These are phyloP conservation scores for Marasmius fiardii DNA, from an alignment of 1,284 basidiomycete species.

Conservation along the genomic window DNA sequence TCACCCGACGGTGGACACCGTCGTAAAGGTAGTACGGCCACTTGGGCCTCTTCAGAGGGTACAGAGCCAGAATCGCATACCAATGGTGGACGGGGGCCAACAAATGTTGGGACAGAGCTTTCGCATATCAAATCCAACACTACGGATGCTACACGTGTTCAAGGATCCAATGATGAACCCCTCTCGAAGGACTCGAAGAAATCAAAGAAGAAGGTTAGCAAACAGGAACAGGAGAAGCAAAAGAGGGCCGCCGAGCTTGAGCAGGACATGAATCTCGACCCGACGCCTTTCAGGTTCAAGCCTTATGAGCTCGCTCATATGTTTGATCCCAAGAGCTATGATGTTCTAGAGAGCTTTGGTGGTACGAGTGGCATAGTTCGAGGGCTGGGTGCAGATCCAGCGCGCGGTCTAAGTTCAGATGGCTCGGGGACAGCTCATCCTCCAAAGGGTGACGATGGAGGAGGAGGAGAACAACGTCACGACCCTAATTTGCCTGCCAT, in stretches of 20 bases:
- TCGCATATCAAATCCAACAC: constrained; percentile 16
- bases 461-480: constrained; percentile 29
- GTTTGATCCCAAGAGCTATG: constrained; percentile 84
- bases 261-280: constrained; percentile 64
- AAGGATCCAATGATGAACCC: constrained; percentile 3
- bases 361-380: constrained; percentile 68
- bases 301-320: constrained; percentile 81
- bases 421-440: not conserved
- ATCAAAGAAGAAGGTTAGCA: not conserved
- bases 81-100: constrained; percentile 27
- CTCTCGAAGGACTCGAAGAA: not conserved
- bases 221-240: constrained; percentile 6
- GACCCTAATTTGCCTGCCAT: constrained; percentile 39
- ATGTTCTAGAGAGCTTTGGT: constrained; percentile 69
- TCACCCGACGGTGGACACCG: constrained; percentile 40
- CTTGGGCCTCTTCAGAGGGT: constrained; percentile 34
- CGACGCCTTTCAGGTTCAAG: constrained; percentile 67
- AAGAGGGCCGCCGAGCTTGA: constrained; percentile 24
- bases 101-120: constrained; percentile 21
- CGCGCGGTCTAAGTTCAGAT: constrained; percentile 44
- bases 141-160: constrained; percentile 10
- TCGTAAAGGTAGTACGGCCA: constrained; percentile 46
- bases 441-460: not conserved
- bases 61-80: constrained; percentile 26
- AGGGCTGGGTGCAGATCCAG: constrained; percentile 72